A percentile compares a stretch with the other conserved stretches of the same genome.
Evolutionary conservation across 192 early-diverging fungal species (phyloP).

Genomic region (Phycomyces nitens): DNA sequence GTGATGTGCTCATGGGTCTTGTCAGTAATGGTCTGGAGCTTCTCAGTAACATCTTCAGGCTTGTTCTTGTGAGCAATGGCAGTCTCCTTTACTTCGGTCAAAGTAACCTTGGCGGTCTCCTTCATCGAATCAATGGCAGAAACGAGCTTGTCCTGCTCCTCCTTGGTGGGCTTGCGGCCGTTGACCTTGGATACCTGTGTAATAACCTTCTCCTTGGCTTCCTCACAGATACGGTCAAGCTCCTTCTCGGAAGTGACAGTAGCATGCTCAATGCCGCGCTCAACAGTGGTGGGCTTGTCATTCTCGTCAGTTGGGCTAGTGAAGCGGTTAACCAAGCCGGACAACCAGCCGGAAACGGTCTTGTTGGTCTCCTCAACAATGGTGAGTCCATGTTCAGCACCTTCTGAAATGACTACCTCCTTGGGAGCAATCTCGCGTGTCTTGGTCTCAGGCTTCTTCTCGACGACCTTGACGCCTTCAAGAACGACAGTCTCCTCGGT

Average conservation of each 20-base stretch:
- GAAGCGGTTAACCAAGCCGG: neutral
- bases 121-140: neutral
- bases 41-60: neutral
- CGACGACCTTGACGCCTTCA: neutral
- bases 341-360: neutral
- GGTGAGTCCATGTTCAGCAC: neutral
- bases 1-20: neutral
- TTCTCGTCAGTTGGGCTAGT: neutral
- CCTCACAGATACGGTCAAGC: neutral
- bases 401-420: neutral
- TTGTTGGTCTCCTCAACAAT: neutral
- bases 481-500: neutral
- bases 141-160: neutral
- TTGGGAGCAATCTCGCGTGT: neutral
- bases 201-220: neutral
- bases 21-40: neutral
- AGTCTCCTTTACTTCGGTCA: neutral
- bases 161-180: neutral
- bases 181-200: neutral
- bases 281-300: neutral
- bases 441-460: neutral
- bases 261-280: slow-evolving; percentile 6
- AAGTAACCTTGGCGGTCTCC: neutral
- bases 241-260: neutral
- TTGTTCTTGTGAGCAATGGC: neutral